phyloP scores from a whole-genome alignment of 164 flowering plant species.

The Stephania cephalantha region DNA sequence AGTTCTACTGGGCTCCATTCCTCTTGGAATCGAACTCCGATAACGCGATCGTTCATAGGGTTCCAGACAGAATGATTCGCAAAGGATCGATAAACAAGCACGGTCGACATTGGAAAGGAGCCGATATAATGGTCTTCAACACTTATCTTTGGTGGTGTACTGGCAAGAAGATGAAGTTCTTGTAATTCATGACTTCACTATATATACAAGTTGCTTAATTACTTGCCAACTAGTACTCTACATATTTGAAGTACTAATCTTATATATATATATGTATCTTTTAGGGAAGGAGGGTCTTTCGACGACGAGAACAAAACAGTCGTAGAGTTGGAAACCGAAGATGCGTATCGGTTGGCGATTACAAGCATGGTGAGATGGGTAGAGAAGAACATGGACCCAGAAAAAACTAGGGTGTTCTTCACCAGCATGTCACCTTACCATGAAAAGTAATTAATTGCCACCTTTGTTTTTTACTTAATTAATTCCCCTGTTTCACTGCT shows the following conservation, averaged over 20 bases:
- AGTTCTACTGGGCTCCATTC: constrained; percentile 97
- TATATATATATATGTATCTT: background rate
- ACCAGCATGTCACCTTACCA: constrained; percentile 77
- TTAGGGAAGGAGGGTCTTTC: constrained; percentile 63
- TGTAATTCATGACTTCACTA: constrained; percentile 32
- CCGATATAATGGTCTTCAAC: constrained; percentile 61
- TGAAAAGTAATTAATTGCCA: constrained; percentile 33
- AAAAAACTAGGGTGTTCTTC: constrained; percentile 60
- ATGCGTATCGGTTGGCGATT: constrained; percentile 60
- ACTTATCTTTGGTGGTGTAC: constrained; percentile 82
- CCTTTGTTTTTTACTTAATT: too few relatives aligned
- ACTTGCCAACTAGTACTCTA: too few relatives aligned
- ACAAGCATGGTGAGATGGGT: constrained; percentile 77
- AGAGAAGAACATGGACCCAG: constrained; percentile 41
- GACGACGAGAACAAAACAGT: constrained; percentile 41
- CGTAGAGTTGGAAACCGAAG: constrained; percentile 42
- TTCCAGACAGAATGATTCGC: constrained; percentile 54
- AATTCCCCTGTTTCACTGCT: too few relatives aligned
- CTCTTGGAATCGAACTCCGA: constrained; percentile 85
- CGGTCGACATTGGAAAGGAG: constrained; percentile 57
- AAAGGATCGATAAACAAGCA: constrained; percentile 62
- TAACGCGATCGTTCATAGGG: constrained; percentile 49
- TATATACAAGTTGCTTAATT: too few relatives aligned
- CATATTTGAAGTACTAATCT: background rate
- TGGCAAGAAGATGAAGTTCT: constrained; percentile 52